These are phyloP conservation scores for Pyricularia grisea DNA, from an alignment of 2,329 filamentous ascomycete species.

Conservation along the genomic window DNA sequence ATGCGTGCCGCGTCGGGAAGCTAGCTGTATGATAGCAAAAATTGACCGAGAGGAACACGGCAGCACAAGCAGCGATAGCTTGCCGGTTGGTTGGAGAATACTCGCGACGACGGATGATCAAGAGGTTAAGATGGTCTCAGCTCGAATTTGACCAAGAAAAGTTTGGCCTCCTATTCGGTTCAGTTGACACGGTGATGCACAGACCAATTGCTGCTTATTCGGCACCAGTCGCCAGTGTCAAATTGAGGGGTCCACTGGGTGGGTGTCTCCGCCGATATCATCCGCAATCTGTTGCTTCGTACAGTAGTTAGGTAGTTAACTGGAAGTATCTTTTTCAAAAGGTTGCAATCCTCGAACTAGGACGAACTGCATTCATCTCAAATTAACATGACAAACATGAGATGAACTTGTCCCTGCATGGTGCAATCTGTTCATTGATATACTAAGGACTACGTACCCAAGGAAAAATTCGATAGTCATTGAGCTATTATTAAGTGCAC, in stretches of 20 bases:
- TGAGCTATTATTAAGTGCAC: not conserved
- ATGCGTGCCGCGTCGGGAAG: not conserved
- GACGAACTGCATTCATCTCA: not conserved
- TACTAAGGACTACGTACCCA: too few species aligned
- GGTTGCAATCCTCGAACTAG: not conserved
- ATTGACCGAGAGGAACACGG: not conserved
- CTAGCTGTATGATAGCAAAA: not conserved
- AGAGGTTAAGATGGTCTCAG: not conserved
- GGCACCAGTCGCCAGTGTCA: not conserved
- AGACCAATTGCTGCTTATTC: slow-evolving; percentile 8
- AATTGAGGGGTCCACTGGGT: not conserved
- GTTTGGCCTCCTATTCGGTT: slow-evolving; percentile 1
- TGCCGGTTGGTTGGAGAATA: not conserved
- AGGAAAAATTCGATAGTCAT: too few species aligned
- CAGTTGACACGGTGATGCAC: slow-evolving; percentile 16
- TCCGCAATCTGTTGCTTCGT: not conserved
- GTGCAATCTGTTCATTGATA: not conserved
- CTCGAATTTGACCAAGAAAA: not conserved
- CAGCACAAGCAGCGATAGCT: not conserved
- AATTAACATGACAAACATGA: not conserved
- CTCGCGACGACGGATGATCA: not conserved
- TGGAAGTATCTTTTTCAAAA: not conserved
- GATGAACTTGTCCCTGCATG: not conserved
- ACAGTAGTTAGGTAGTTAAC: too few species aligned
- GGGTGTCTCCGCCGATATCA: not conserved